Evolutionary conservation across 2,329 filamentous ascomycete species (phyloP).

Genomic region (Penicillium sp.): DNA sequence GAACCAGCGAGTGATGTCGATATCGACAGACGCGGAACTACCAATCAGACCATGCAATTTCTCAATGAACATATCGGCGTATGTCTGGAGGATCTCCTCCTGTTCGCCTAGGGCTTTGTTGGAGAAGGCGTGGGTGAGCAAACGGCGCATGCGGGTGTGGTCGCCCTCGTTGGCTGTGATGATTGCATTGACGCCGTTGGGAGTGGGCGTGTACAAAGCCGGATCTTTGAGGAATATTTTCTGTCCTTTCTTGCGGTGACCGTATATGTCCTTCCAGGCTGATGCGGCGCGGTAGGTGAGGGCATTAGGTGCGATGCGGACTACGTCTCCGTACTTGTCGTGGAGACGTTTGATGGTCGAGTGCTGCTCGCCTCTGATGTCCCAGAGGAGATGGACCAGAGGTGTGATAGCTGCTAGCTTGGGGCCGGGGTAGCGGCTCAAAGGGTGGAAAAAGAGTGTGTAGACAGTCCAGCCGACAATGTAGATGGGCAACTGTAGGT

Average conservation of each 20-base stretch:
- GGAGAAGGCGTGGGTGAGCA: constrained; percentile 37
- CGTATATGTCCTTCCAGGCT: constrained; percentile 39
- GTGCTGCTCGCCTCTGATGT: constrained; percentile 19
- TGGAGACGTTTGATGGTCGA: constrained; percentile 22
- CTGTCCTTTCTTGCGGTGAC: constrained; percentile 26
- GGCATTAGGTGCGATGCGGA: constrained; percentile 41
- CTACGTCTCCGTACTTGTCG: constrained; percentile 30
- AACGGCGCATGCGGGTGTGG: constrained; percentile 33
- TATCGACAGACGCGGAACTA: neutral
- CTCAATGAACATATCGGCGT: constrained; percentile 30
- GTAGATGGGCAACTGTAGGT: constrained; percentile 6
- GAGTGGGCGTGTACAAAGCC: constrained; percentile 19
- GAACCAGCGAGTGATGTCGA: constrained; percentile 24
- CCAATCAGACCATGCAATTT: constrained; percentile 13
- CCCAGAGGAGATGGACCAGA: constrained; percentile 21
- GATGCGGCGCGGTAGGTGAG: constrained; percentile 33
- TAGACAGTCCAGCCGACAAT: constrained; percentile 18
- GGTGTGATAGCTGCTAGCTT: constrained; percentile 29
- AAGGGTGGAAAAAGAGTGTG: constrained; percentile 30
- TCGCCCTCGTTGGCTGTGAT: constrained; percentile 26
- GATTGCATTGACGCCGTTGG: constrained; percentile 24
- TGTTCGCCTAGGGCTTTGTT: constrained; percentile 34
- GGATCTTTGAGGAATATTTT: constrained; percentile 27
- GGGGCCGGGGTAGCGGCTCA: constrained; percentile 33
- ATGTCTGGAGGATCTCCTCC: constrained; percentile 31